phyloP scores from a whole-genome alignment of 768 basidiomycete genomes.

The Calocera viscosa region DNA sequence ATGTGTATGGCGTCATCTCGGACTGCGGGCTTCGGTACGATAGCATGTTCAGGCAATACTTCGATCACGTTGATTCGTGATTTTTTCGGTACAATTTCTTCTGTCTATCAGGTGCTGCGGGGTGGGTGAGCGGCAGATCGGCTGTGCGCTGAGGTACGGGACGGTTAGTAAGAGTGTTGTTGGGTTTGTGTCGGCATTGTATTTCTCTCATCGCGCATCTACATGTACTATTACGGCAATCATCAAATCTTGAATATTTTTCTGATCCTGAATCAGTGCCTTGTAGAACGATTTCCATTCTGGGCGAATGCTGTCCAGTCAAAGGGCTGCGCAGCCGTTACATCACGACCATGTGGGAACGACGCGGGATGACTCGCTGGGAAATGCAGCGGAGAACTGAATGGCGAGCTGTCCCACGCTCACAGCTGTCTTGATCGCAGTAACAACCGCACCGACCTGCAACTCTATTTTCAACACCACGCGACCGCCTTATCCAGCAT shows the following conservation, averaged over 20 bases:
- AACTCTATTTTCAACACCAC: too few relatives aligned
- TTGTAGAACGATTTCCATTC: neutral
- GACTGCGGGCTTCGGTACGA: conserved; percentile 62
- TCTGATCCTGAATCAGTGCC: neutral
- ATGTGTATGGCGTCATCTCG: conserved; percentile 75
- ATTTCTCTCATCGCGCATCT: neutral
- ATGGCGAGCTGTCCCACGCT: too few relatives aligned
- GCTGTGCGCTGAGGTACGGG: neutral
- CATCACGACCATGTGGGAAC: too few relatives aligned
- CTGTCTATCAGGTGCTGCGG: neutral
- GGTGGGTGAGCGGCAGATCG: neutral
- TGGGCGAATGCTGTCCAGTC: neutral
- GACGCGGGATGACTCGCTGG: too few relatives aligned
- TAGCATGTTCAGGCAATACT: conserved; percentile 84
- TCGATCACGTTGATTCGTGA: conserved; percentile 39
- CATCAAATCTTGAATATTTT: neutral
- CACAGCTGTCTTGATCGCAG: too few relatives aligned
- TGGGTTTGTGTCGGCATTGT: neutral
- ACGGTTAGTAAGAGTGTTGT: neutral
- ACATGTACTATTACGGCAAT: neutral
- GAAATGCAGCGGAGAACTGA: too few relatives aligned
- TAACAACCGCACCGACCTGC: too few relatives aligned
- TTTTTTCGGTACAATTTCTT: neutral
- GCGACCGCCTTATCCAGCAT: too few relatives aligned
- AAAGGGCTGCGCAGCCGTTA: neutral